These are phyloP conservation scores for Astraeus odoratus DNA, from an alignment of 768 basidiomycete genomes.

Conservation along the genomic window DNA sequence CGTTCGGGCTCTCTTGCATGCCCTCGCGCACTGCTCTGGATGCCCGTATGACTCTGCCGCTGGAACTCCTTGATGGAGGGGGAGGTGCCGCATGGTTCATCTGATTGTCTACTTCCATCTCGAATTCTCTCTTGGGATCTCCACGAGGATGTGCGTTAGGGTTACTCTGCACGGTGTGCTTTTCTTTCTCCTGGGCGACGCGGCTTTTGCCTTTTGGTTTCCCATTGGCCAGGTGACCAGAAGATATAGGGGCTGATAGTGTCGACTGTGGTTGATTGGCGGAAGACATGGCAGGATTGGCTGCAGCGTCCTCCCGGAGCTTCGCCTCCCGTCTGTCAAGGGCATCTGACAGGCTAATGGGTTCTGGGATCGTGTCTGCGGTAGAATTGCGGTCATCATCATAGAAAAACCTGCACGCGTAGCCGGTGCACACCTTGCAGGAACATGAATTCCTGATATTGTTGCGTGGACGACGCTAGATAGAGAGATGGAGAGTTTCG, in stretches of 20 bases:
- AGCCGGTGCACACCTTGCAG: constrained; percentile 43
- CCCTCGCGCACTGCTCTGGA: constrained; percentile 22
- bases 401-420: not conserved
- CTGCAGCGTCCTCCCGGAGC: constrained; percentile 51
- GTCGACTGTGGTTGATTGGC: constrained; percentile 20
- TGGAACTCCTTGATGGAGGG: constrained; percentile 22
- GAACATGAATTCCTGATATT: constrained; percentile 66
- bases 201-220: constrained; percentile 36
- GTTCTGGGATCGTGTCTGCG: constrained; percentile 61
- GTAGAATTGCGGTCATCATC: constrained; percentile 3
- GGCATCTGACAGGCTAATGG: constrained; percentile 55
- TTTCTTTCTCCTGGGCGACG: constrained; percentile 29
- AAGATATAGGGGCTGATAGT: constrained; percentile 18
- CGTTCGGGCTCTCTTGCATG: constrained; percentile 19
- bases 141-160: constrained; percentile 18
- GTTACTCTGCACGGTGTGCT: constrained; percentile 25
- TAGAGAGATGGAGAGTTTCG: constrained; percentile 3
- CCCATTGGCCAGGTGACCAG: constrained; percentile 18
- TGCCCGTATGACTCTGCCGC: constrained; percentile 25
- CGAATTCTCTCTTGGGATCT: constrained; percentile 17
- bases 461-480: constrained; percentile 50
- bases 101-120: constrained; percentile 15
- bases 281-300: constrained; percentile 46
- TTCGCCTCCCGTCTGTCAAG: constrained; percentile 45
- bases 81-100: constrained; percentile 10